A percentile compares a stretch with the other conserved stretches of the same genome.
phyloP scores from a whole-genome alignment of 75 land plant species.

The Sequoia sempervirens region DNA sequence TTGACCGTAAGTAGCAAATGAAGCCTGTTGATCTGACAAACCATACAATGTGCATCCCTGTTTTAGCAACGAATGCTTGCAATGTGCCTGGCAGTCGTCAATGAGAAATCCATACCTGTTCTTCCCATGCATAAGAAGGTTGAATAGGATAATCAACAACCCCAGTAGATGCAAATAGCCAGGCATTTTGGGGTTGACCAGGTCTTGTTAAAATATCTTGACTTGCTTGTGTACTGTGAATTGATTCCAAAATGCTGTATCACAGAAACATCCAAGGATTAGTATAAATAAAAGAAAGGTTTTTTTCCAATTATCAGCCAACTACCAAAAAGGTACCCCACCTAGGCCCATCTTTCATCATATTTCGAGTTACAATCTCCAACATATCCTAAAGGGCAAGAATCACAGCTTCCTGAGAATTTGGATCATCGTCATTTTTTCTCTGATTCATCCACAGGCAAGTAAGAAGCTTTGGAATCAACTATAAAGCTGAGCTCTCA shows the following conservation, averaged over 20 bases:
- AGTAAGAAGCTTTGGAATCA: neutral
- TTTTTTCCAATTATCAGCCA: neutral
- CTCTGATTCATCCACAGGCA: neutral
- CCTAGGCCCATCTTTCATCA: slow-evolving; percentile 60
- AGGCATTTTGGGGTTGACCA: slow-evolving; percentile 8
- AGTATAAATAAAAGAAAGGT: neutral
- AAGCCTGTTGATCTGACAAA: slow-evolving; percentile 72
- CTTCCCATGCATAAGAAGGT: slow-evolving; percentile 36
- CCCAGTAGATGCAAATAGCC: slow-evolving; percentile 45
- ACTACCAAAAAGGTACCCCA: slow-evolving; percentile 6
- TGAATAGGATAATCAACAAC: slow-evolving; percentile 53
- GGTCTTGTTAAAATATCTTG: slow-evolving; percentile 7
- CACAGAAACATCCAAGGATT: neutral
- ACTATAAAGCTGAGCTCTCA: neutral
- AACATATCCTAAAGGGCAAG: slow-evolving; percentile 81
- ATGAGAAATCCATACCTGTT: slow-evolving; percentile 49
- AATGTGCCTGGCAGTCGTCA: neutral
- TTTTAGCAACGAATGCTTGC: neutral
- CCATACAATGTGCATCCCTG: neutral
- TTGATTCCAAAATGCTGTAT: slow-evolving; percentile 33
- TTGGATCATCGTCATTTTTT: slow-evolving; percentile 22
- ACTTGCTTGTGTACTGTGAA: too few relatives aligned
- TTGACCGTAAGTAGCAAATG: slow-evolving; percentile 79
- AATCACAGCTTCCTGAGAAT: slow-evolving; percentile 37
- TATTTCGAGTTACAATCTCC: slow-evolving; percentile 73